Evolutionary conservation across 2,329 filamentous ascomycete genomes (phyloP), one percentile per base, ranked within the genome.

Genomic region (Calycina herbarum): DNA sequence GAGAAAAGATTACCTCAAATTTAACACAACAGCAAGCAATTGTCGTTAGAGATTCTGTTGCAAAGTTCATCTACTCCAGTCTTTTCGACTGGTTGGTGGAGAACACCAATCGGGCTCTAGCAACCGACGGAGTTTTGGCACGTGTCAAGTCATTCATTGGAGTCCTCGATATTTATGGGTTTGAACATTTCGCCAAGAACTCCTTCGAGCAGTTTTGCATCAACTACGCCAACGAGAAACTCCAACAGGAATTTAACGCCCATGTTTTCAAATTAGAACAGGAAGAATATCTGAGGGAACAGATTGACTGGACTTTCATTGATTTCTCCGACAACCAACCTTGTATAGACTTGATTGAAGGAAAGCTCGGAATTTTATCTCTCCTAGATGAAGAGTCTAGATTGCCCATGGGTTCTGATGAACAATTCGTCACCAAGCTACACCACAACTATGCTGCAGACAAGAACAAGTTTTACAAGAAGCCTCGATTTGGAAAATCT

Each of bases 201-300:
- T 99, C 95, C 0, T 99, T 99, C 74, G 95, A 99, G 78, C 95
- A 99, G 78, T 99, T 99, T 80, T 99, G 95, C 81, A 99, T 99
- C 86, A 99, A 99, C 80, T 99, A 99, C 76, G 95, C 95, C 79
- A 99, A 99, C 79, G 95, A 99, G 80, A 99, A 99, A 80, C 83
- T 99, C 63, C 95, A 99, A 77, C 95, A 99, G 78, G 94, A 98
- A 78, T 99, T 99, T 83, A 99, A 99, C 80, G 93, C 96, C 77
- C 95, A 99, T 76, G 95, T 99, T 42, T 99, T 99, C 86, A 97
- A 98, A 79, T 86, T 99, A 27, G 95, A 99, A 78, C 95, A 99
- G 78, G 95, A 99, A 77, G 95, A 99, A 79, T 99, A 99, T 77
- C 86, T 97, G 51, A 88, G 90, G 64, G 95, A 99, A 80, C 85